Base-by-base conservation (phyloP, 2,329 filamentous ascomycete genomes). In the Trichoderma sp. region DNA sequence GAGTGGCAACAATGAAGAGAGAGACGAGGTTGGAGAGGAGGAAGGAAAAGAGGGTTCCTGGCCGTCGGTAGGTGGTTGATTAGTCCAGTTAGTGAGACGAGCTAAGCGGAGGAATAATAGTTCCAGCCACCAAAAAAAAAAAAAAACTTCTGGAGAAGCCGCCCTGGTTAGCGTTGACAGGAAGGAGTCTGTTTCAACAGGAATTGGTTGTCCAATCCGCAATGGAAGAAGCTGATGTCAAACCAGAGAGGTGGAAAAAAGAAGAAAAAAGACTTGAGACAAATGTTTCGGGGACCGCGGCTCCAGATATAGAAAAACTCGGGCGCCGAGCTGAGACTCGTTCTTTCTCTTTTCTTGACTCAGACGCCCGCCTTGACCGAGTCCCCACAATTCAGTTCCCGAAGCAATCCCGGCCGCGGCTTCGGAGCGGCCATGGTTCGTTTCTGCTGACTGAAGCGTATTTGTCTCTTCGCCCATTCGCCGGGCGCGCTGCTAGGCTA, bases 1-100 rank as follows among this genome's bases (percentile, higher is more conserved):
- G 32, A 26, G 63, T 66, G 63, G 63, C 63, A 59, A 51, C 54
- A 58, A 16, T 56, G 10, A 49, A 34, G 32, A 39, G 26, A 24
- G 7, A 37, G 24, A n/a, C 14, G 32, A 32, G 54, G 32, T 32
- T 32, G 32, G 3, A 32, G 32, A 32, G 32, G 11, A 18, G 21
- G 24, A 63, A 16, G 43, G 54, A 43, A 61, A 52, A 66, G 14
- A 21, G n/a, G 32, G 32, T 11, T 32, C 32, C 6, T 7, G 32
- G 11, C 1, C 37, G 37, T 37, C 18, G 37, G 37, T 59, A 43
- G 34, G 37, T 59, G 55, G 34, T 58, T 30, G 34, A n/a, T 58
- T 58, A 58, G 63, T 56, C 63, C 58, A 43, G 6, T 26, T 56
- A 43, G 54, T 66, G 54, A 56, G 63, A 56, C 63, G 14, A 34